Evolutionary conservation across 1,284 basidiomycete species (phyloP), one percentile per base, ranked within the genome.

Genomic region (Naganishia cerealis): DNA sequence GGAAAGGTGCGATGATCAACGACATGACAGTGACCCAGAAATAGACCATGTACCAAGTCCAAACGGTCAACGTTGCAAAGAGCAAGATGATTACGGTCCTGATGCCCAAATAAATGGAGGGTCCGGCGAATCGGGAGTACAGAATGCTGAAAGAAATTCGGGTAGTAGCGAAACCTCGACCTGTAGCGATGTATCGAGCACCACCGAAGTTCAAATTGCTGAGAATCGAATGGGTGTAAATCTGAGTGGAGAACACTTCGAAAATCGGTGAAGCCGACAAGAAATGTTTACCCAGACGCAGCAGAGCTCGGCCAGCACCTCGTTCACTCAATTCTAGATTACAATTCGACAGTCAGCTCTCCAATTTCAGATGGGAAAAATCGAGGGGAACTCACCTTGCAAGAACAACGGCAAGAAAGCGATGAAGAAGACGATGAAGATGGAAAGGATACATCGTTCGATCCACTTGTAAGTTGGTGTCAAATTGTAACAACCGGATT

Each of bases 141-240:
- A 96, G 83, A 73, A 94, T 94, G 77, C 87, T 90, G 84, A 97
- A 97, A 71, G 89, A 90, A 72, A 95, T 91, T 67, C 94, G 86
- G 24, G 91, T 91, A 8, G 94, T 96, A 18, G 94, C 94, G 77
- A 97, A 97, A 53, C 94, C 94, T 86, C 94, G 91, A 68, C 94
- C 94, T n/a, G 94, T 97, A n/a, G 94, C 93, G 74, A 97, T 97
- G 81, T 96, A 97, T 70, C 94, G 87, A 62, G 94, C 94, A 70
- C 94, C 94, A 81, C 94, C 94, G 71, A 95, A 95, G 3, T 91
- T 94, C 82, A 96, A 83, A 81, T 96, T 94, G 81, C 88, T 95
- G 73, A 95, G 82, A 77, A 96, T 94, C 38, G 94, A 96, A 77
- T 97, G 91, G 62, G 92, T 92, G 79, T 93, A 92, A 77, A 97